Evolutionary conservation across 176 grass and related monocot species (phyloP), one percentile per base, ranked within the genome.

Genomic region (Ensete glaucum): DNA sequence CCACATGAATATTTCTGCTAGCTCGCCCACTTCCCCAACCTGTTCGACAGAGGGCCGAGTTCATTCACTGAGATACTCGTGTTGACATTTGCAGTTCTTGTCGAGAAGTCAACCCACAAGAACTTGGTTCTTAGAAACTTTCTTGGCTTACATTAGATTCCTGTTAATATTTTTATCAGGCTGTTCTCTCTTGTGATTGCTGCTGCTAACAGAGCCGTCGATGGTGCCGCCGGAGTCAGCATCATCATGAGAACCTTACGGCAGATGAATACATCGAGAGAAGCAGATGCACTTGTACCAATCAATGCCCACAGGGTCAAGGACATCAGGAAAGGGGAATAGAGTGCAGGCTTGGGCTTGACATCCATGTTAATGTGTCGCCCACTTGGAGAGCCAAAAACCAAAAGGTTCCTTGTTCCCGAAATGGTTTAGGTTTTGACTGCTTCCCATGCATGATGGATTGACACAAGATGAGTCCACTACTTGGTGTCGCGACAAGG

Each of bases 1-100:
- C 72, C 72, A 74, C 72, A 53, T 51, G 72, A 74, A 74, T 51
- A 74, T 74, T 21, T 74, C 72, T n/a, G 72, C 20, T 23, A 74
- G 23, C 72, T 74, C 72, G 52, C 53, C 72, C 2, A 74, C 72
- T 17, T 74, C 72, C 1, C 72, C 72, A 17, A 74, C 52, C 72
- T 74, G 13, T 2, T 29, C 64, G 48, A 67, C 25, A 69, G 59
- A 76, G 74, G 19, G 34, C 6, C 6, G 29, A 34, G 29, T 34
- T 34, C 29, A 34, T 3, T 29, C 27, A 3, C 27, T 29, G 2
- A 29, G 3, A 34, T 5, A 5, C 29, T 34, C 5, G 29, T 34
- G 29, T 34, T 34, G 34, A 43, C 34, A 43, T 5, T 43, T 43
- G 4, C 34, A 43, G 34, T 43, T 43, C 4, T 43, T 43, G 34